A percentile compares a stretch with the other conserved stretches of the same genome.
These are phyloP conservation scores for Monascus ruber DNA, from an alignment of 2,329 filamentous ascomycete genomes.

Conservation along the genomic window DNA sequence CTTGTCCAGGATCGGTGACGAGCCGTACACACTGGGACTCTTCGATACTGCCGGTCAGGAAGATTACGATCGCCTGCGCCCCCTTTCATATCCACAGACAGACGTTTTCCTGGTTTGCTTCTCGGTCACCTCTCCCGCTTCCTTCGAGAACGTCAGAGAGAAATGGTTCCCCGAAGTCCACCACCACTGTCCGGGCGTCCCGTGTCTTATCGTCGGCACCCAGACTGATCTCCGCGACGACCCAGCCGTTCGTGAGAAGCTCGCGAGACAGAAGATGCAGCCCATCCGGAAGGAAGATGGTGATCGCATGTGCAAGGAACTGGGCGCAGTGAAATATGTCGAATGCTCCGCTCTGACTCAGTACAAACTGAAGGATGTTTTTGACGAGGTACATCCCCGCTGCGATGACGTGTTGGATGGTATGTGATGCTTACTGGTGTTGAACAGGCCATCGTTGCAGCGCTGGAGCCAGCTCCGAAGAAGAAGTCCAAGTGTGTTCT, in stretches of 20 bases:
- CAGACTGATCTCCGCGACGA: constrained; percentile 95
- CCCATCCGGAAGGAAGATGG: constrained; percentile 88
- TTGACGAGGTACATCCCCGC: constrained; percentile 69
- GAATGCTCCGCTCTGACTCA: constrained; percentile 97
- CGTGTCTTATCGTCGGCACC: constrained; percentile 93
- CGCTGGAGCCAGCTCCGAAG: constrained; percentile 77
- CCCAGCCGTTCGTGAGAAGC: constrained; percentile 73
- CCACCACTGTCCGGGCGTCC: constrained; percentile 95
- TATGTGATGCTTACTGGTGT: constrained; percentile 10
- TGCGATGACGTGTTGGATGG: constrained; percentile 3
- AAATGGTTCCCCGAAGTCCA: constrained; percentile 99
- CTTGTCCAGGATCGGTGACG: constrained; percentile 77
- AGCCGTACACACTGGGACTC: constrained; percentile 91
- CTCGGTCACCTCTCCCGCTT: constrained; percentile 91
- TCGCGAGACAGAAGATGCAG: constrained; percentile 90
- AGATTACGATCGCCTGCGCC: constrained; percentile 95
- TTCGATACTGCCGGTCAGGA: constrained; percentile 99
- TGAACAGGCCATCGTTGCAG: constrained; percentile 79
- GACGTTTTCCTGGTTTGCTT: constrained; percentile 99
- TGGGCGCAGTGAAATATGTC: constrained; percentile 97
- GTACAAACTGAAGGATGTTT: constrained; percentile 97
- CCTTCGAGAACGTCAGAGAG: constrained; percentile 97
- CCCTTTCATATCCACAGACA: constrained; percentile 94
- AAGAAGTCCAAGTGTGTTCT: constrained; percentile 65
- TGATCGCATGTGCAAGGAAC: constrained; percentile 89